Percentiles rank a stretch among this genome's conserved stretches.
These are phyloP conservation scores for Paracoccidioides lutzii DNA, from an alignment of 2,329 filamentous ascomycete genomes.

Conservation along the genomic window DNA sequence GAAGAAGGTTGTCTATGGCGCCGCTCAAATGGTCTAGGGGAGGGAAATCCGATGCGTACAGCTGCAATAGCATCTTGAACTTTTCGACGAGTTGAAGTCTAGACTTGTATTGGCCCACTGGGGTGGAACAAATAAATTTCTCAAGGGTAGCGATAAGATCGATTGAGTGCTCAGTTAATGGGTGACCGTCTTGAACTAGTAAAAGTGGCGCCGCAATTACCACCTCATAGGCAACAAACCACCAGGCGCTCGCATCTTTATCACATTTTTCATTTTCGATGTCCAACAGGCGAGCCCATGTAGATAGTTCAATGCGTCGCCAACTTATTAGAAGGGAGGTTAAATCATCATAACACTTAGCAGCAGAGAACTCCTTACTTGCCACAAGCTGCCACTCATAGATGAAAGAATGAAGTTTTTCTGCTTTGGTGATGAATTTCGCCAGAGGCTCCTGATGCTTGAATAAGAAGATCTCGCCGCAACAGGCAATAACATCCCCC, in stretches of 20 bases:
- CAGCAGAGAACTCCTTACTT: constrained; percentile 61
- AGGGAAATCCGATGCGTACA: constrained; percentile 48
- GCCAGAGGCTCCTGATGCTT: constrained; percentile 72
- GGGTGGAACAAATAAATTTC: constrained; percentile 64
- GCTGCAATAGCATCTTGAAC: constrained; percentile 50
- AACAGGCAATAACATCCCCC: constrained; percentile 61
- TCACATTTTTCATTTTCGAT: constrained; percentile 65
- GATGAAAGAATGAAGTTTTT: constrained; percentile 72
- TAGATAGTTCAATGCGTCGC: constrained; percentile 81
- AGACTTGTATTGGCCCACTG: constrained; percentile 65
- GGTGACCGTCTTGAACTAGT: constrained; percentile 46
- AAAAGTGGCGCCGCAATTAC: constrained; percentile 63
- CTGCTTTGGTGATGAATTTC: constrained; percentile 70
- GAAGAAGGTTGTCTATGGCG: constrained; percentile 63
- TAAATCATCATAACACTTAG: constrained; percentile 58
- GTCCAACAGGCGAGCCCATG: constrained; percentile 81
- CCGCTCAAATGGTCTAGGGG: constrained; percentile 46
- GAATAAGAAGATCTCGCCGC: constrained; percentile 62
- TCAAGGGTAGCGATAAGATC: constrained; percentile 65
- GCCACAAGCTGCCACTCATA: constrained; percentile 95
- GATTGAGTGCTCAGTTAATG: constrained; percentile 51
- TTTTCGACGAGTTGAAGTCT: constrained; percentile 56
- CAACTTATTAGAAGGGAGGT: constrained; percentile 75
- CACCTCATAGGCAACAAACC: constrained; percentile 89
- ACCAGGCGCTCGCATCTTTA: constrained; percentile 77